Conservation (phyloP, 208 protist genomes). For the Leishmania martiniquensis region DNA sequence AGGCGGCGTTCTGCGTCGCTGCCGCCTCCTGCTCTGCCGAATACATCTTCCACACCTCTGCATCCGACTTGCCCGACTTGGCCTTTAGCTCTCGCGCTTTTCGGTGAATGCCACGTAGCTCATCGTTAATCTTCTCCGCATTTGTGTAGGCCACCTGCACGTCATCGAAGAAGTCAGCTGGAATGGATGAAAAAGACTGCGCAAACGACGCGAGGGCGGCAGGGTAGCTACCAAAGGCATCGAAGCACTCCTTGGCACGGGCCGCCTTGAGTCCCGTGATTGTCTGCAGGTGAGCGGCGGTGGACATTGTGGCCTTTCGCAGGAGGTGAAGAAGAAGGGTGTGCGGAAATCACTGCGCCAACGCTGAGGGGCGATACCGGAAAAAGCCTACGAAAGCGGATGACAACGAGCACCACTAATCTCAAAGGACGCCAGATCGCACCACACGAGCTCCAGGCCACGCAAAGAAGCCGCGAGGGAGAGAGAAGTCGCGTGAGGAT, state of each 20-base stretch:
- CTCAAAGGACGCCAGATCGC: background rate
- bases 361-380: background rate
- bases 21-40: conserved; percentile 2
- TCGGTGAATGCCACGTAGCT: conserved; percentile 66
- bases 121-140: conserved; percentile 62
- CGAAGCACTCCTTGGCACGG: conserved; percentile 65
- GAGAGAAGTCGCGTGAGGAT: too few species aligned
- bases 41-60: conserved; percentile 63
- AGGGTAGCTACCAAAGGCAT: conserved; percentile 59
- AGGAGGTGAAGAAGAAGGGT: background rate
- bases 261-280: conserved; percentile 67
- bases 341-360: background rate
- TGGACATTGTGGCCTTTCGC: background rate
- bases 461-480: background rate
- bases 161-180: conserved; percentile 62
- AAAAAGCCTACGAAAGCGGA: background rate
- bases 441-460: background rate
- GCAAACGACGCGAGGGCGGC: conserved; percentile 80
- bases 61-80: conserved; percentile 38
- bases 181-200: conserved; percentile 61
- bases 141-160: conserved; percentile 37
- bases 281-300: conserved; percentile 50
- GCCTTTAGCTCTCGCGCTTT: conserved; percentile 61
- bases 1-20: background rate
- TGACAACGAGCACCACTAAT: background rate